Evolutionary conservation across 2,329 filamentous ascomycete genomes (phyloP).

Genomic region (Alternaria angustiovoidea): DNA sequence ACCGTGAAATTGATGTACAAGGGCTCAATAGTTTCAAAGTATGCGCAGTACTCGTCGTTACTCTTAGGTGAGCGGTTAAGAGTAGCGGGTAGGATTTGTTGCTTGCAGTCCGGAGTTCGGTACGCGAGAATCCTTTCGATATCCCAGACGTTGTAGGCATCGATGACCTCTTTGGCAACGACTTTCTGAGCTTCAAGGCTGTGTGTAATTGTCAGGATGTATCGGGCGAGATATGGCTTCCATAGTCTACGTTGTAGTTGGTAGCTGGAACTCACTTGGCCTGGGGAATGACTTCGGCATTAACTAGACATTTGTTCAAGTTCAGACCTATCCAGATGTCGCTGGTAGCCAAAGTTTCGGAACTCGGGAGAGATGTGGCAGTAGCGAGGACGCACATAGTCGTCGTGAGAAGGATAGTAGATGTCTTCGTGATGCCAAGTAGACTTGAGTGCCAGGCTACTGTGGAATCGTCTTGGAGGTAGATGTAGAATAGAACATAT

Average conservation of each 20-base stretch:
- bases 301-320: constrained; percentile 1
- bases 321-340: background rate
- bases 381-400: background rate
- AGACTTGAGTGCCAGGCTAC: background rate
- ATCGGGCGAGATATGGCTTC: background rate
- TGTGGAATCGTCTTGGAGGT: background rate
- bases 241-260: background rate
- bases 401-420: background rate
- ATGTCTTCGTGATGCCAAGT: background rate
- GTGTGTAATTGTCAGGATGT: background rate
- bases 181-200: background rate
- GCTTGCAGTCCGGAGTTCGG: constrained; percentile 1
- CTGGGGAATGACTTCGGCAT: background rate
- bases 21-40: background rate
- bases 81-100: background rate
- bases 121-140: background rate
- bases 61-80: background rate
- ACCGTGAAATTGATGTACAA: background rate
- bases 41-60: background rate
- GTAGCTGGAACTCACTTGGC: background rate
- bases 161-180: background rate
- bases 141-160: background rate
- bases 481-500: background rate
- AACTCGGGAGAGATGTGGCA: background rate
- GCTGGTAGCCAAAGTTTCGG: background rate